Evolutionary conservation across 805 yeast genomes (phyloP).

Genomic region (Kluyveromyces lactis): DNA sequence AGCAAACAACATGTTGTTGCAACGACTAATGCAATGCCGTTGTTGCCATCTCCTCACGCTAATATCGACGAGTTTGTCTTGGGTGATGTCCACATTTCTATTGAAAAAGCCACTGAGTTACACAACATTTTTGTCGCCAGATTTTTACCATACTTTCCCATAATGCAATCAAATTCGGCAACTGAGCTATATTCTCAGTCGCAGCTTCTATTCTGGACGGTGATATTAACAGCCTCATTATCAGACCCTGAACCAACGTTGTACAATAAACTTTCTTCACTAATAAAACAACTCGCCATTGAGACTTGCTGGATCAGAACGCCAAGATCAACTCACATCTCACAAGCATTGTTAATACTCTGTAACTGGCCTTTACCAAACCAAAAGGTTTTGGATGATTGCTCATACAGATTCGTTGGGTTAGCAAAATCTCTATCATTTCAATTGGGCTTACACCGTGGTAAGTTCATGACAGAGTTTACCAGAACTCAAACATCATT

Average conservation of each 20-base stretch:
- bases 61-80: constrained; percentile 55
- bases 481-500: constrained; percentile 81
- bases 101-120: constrained; percentile 60
- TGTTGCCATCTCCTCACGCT: constrained; percentile 25
- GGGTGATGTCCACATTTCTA: constrained; percentile 65
- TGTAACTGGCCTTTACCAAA: constrained; percentile 91
- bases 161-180: constrained; percentile 61
- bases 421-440: constrained; percentile 76
- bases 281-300: constrained; percentile 79
- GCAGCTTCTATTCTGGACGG: constrained; percentile 83
- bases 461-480: constrained; percentile 84
- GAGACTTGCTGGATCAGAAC: constrained; percentile 91
- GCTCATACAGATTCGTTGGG: constrained; percentile 82
- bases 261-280: constrained; percentile 64
- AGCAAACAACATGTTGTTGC: constrained; percentile 16
- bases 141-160: constrained; percentile 72
- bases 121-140: constrained; percentile 61
- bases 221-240: constrained; percentile 74
- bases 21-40: constrained; percentile 23
- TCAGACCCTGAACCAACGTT: constrained; percentile 83
- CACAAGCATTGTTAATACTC: constrained; percentile 79
- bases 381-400: constrained; percentile 84
- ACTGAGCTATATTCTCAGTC: constrained; percentile 75
- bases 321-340: constrained; percentile 88
- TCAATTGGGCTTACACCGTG: constrained; percentile 86